Evolutionary conservation across 2,329 filamentous ascomycete species (phyloP).

Genomic region (Cladosporium sp.): DNA sequence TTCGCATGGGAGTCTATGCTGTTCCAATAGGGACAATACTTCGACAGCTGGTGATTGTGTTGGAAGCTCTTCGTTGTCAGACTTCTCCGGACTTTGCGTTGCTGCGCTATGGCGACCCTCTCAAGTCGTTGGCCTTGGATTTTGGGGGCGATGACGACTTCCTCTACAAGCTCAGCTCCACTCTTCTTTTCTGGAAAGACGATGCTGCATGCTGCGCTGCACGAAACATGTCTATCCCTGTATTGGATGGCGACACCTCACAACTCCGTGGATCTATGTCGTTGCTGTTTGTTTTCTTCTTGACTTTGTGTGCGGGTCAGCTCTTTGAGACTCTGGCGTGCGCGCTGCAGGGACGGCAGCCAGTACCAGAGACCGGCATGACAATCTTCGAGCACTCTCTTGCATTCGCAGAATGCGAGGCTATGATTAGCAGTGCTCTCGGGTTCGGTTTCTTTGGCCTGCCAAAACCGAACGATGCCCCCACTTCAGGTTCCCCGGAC

Average conservation of each 20-base stretch:
- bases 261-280: conserved; percentile 71
- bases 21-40: conserved; percentile 67
- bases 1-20: conserved; percentile 66
- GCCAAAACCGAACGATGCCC: conserved; percentile 39
- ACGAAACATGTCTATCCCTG: conserved; percentile 63
- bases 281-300: conserved; percentile 69
- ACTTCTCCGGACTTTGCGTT: conserved; percentile 52
- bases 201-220: conserved; percentile 72
- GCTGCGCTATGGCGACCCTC: conserved; percentile 44
- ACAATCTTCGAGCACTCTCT: conserved; percentile 94
- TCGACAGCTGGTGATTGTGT: conserved; percentile 63
- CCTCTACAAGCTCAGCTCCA: conserved; percentile 68
- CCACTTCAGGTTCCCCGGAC: conserved; percentile 23
- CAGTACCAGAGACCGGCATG: conserved; percentile 87
- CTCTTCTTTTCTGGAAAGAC: conserved; percentile 66
- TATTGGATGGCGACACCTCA: conserved; percentile 45
- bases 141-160: conserved; percentile 60
- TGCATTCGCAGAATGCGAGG: conserved; percentile 92
- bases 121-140: conserved; percentile 41
- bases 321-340: conserved; percentile 86
- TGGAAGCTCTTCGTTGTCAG: conserved; percentile 89
- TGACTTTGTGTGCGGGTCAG: conserved; percentile 67
- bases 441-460: conserved; percentile 66
- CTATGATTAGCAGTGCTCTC: conserved; percentile 75
- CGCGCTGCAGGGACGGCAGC: conserved; percentile 75